phyloP scores from a whole-genome alignment of 2,329 filamentous ascomycete genomes.

The Lizonia empirigonia region DNA sequence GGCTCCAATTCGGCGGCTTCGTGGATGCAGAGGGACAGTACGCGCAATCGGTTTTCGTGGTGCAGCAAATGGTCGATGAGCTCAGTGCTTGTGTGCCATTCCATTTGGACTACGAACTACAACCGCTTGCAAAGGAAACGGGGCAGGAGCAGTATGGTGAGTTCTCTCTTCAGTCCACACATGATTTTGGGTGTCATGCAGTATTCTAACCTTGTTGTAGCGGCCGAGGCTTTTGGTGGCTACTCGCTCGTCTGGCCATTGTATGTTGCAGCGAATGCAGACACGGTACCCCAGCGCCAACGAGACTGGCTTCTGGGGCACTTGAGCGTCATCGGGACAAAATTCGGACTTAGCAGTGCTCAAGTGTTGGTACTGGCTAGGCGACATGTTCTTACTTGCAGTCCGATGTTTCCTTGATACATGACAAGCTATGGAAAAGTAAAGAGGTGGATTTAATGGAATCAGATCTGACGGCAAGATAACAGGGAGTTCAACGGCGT shows the following conservation, averaged over 20 bases:
- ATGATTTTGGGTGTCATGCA: too few relatives aligned
- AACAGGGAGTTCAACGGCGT: not conserved
- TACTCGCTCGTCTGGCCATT: slow-evolving; percentile 51
- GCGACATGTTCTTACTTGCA: slow-evolving; percentile 44
- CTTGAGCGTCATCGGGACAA: slow-evolving; percentile 44
- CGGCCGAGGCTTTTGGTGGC: slow-evolving; percentile 48
- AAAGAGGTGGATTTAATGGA: not conserved
- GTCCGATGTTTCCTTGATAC: slow-evolving; percentile 42
- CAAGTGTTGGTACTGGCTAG: slow-evolving; percentile 45
- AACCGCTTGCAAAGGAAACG: slow-evolving; percentile 40
- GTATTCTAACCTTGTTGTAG: slow-evolving; percentile 28
- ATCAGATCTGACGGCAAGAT: not conserved
- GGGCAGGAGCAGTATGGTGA: slow-evolving; percentile 45
- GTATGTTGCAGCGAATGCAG: slow-evolving; percentile 47
- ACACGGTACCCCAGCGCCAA: slow-evolving; percentile 44
- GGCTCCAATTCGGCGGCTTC: slow-evolving; percentile 26
- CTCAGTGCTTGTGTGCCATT: slow-evolving; percentile 49
- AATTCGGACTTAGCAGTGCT: slow-evolving; percentile 45
- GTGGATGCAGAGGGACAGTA: slow-evolving; percentile 22
- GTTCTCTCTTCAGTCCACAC: not conserved
- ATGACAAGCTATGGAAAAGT: not conserved
- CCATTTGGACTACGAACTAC: slow-evolving; percentile 47
- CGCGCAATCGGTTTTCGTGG: slow-evolving; percentile 31
- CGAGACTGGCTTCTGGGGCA: slow-evolving; percentile 46
- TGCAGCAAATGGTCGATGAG: slow-evolving; percentile 49